Evolutionary conservation across 75 land plant species (phyloP), one percentile per base, ranked within the genome.

Genomic region (Cupressus sempervirens): DNA sequence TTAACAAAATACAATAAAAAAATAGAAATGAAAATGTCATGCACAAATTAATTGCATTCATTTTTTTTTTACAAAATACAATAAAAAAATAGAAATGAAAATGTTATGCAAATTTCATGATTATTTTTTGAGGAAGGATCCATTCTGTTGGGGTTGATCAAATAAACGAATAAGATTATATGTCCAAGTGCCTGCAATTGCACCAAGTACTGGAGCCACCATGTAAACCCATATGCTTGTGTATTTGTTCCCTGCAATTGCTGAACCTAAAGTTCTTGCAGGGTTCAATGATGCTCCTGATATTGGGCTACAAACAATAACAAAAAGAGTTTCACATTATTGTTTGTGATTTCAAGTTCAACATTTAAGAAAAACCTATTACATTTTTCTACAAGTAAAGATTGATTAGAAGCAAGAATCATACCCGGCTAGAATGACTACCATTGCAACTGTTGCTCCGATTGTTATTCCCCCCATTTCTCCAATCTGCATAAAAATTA

Each of bases 201-300:
- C 90, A 35, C 97, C 97, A 13, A 83, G 3, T 13, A 76, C 86
- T 0, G 97, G 97, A 1, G 88, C 94, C 36, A 91, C 54, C 0
- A 95, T 65, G 90, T 95, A 95, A 23, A 95, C 87, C 97, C 97
- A 95, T 36, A 95, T 83, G 45, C 87, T 84, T 41, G 74, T 70
- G 87, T 88, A 95, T 0, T 80, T 82, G 86, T 87, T 89, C 32
- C 86, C 89, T 0, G 91, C 94, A 1, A 95, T 87, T 56, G 97
- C 96, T 11, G 97, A 93, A 3, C 97, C 96, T 65, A 95, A 52
- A 82, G 87, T 94, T 77, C 97, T 91, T 41, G 93, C 94, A 1
- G 96, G 97, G 72, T 94, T 95, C 97, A 95, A 94, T n/a, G 97
- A 94, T 80, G 94, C 95, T 45, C 96, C 96, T 14, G 97, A 89